Conservation (phyloP, 2,329 filamentous ascomycete species). For the Arthrobotrys musiformis region DNA sequence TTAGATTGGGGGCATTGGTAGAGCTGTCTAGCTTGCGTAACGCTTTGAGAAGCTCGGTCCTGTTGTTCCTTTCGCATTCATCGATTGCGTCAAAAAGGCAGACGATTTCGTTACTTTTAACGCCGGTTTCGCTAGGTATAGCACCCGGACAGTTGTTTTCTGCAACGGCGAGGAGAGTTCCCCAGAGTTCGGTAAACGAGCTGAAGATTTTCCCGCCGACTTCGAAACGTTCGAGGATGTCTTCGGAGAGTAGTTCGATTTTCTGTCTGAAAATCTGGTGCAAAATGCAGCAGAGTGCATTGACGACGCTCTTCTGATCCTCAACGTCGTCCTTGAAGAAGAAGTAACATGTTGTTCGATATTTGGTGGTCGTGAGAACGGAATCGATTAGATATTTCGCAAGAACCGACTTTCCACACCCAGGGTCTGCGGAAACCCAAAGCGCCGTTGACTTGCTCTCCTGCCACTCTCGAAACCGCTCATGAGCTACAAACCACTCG, state of each 20-base stretch:
- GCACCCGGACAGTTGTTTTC: background rate
- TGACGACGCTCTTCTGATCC: conserved; percentile 38
- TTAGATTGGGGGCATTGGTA: conserved; percentile 53
- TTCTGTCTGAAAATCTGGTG: conserved; percentile 62
- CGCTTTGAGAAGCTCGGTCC: conserved; percentile 57
- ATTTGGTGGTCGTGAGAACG: conserved; percentile 55
- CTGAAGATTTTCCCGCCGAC: background rate
- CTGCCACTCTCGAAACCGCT: background rate
- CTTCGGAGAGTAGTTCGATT: conserved; percentile 46
- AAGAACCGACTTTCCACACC: conserved; percentile 65
- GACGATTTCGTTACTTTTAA: background rate
- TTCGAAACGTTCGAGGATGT: conserved; percentile 3
- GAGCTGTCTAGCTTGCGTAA: conserved; percentile 59
- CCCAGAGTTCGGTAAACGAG: conserved; percentile 31
- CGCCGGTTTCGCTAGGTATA: background rate
- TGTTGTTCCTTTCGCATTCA: conserved; percentile 61
- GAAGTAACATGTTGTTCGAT: conserved; percentile 1
- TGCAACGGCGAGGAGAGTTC: background rate
- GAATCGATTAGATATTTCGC: conserved; percentile 62
- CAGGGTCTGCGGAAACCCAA: conserved; percentile 64
- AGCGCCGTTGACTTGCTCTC: conserved; percentile 58
- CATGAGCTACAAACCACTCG: background rate
- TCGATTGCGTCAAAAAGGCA: conserved; percentile 63
- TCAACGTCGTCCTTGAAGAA: conserved; percentile 16
- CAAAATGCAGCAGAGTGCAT: conserved; percentile 62